A percentile compares a stretch with the other conserved stretches of the same genome.
These are phyloP conservation scores for Solanum medicagineum DNA, from an alignment of 257 asterid genomes.

Conservation along the genomic window DNA sequence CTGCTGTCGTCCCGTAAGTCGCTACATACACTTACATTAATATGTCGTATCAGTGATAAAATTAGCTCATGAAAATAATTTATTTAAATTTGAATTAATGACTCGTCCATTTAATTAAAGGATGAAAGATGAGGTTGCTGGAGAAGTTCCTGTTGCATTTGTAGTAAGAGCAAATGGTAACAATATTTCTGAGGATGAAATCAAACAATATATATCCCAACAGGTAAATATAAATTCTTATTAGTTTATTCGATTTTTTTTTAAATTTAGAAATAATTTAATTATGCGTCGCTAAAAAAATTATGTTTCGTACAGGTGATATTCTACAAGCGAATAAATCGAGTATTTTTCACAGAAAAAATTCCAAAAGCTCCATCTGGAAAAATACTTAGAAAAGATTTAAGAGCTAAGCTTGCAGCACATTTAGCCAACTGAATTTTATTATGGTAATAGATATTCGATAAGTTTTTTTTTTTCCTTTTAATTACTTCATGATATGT, in stretches of 20 bases:
- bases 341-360: background rate
- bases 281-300: rapidly evolving
- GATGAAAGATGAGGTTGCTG: conserved; percentile 17
- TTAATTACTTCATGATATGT: background rate
- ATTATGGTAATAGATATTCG: background rate
- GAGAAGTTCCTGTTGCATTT: conserved; percentile 22
- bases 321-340: background rate
- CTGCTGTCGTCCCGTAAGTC: conserved; percentile 32
- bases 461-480: background rate
- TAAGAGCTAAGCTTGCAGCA: conserved; percentile 16
- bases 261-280: background rate
- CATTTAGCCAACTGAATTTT: background rate
- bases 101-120: background rate
- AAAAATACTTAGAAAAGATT: conserved; percentile 4
- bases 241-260: background rate
- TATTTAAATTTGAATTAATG: background rate
- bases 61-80: background rate
- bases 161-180: background rate
- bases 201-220: conserved; percentile 8
- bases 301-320: background rate
- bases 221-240: background rate
- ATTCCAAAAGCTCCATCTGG: conserved; percentile 1
- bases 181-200: background rate
- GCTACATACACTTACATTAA: background rate
- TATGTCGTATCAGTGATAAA: background rate